Percentiles rank a stretch among this genome's conserved stretches.
Conservation (phyloP, 192 early-diverging fungal genomes). For the Rhizophagus sp. region DNA sequence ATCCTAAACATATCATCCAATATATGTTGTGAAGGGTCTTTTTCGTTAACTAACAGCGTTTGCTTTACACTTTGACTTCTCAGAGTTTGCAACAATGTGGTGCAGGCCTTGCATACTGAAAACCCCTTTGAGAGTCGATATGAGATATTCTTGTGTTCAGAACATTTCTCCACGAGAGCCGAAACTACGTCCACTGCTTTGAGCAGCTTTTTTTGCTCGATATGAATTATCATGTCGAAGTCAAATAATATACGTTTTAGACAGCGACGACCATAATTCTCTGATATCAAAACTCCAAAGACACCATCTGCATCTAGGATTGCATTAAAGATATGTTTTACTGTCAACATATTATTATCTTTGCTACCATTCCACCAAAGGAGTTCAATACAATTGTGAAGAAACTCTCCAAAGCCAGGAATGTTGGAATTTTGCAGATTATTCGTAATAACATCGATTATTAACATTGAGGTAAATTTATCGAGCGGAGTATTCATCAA, state of each 20-base stretch:
- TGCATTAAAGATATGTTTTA: not conserved
- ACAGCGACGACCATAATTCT: not conserved
- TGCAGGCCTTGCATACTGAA: slow-evolving; percentile 5
- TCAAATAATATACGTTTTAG: slow-evolving; percentile 1
- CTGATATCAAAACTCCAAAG: not conserved
- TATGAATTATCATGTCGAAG: not conserved
- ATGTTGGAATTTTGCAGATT: not conserved
- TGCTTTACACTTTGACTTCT: not conserved
- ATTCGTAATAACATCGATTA: not conserved
- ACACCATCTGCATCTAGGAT: not conserved
- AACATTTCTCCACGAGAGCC: slow-evolving; percentile 13
- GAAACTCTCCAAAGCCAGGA: not conserved
- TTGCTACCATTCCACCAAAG: not conserved
- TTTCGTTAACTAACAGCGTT: no score
- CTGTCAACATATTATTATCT: not conserved
- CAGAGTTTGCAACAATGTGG: not conserved
- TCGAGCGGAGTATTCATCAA: not conserved
- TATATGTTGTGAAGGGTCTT: not conserved
- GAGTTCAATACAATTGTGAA: not conserved
- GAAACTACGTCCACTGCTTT: not conserved
- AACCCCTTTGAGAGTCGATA: not conserved
- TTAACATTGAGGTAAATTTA: not conserved
- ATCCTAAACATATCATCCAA: not conserved
- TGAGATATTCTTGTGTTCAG: not conserved
- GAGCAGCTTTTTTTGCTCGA: not conserved